Evolutionary conservation across 306 rosid species (phyloP), one percentile per base, ranked within the genome.

Genomic region (Acacia acuminata): DNA sequence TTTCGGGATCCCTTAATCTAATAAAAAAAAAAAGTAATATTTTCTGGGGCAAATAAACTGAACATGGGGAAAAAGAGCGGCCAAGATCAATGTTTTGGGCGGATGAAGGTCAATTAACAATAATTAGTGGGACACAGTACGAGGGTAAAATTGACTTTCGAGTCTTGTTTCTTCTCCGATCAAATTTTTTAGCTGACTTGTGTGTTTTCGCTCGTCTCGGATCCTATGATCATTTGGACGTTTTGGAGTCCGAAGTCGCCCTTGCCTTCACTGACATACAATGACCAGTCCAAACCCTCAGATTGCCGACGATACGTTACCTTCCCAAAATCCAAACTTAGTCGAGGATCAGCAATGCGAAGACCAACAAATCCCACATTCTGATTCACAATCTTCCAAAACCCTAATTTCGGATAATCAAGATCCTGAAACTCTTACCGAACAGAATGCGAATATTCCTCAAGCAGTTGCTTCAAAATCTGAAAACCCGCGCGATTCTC

Each of bases 361-460:
- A 53, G 76, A 74, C 27, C 47, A 42, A 5, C 44, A 80, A 32
- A 25, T 36, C 13, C 84, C 78, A 15, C 73, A 27, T 47, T 0
- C 30, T 43, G 77, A 85, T 82, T 83, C 83, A 30, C 88, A 83
- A 81, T 53, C 85, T 38, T 50, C 88, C 58, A 19, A 85, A 84
- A 63, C 88, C 89, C 88, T 85, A 86, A 24, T 81, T 43, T 63
- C 64, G 61, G 69, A 87, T 30, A 14, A 30, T 16, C 61, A 74
- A 32, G 81, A 80, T 70, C 85, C 80, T 53, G 82, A 32, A 14
- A 53, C 10, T 67, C 58, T 40, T 14, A 12, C 63, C 4, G 24
- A 68, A 66, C 85, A 77, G 22, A 40, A 3, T 24, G 61, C 84
- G 0, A 76, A 53, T 61, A 61, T 25, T 79, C 73, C 85, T 84